Evolutionary conservation across 495 filamentous ascomycete genomes (phyloP).

Genomic region (Neurospora discreta): DNA sequence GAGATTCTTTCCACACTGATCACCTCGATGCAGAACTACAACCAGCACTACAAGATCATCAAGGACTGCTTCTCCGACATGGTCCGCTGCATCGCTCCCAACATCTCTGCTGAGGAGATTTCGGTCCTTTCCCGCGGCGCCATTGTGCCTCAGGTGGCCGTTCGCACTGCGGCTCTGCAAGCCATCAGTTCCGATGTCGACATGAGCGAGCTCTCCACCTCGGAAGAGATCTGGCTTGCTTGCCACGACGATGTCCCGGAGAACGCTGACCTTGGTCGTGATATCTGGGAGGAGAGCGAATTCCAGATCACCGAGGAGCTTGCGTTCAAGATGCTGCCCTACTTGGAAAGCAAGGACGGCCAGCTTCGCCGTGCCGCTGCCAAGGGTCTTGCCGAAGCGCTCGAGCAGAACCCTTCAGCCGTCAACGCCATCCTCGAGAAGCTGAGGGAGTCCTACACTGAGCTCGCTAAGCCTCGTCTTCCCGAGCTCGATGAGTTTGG

Average conservation of each 20-base stretch:
- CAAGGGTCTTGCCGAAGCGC: slow-evolving; percentile 62
- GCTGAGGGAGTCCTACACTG: slow-evolving; percentile 57
- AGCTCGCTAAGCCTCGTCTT: slow-evolving; percentile 67
- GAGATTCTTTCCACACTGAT: slow-evolving; percentile 61
- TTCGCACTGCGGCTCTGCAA: slow-evolving; percentile 81
- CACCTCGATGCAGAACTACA: slow-evolving; percentile 74
- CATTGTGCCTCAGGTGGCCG: slow-evolving; percentile 66
- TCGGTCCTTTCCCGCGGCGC: slow-evolving; percentile 57
- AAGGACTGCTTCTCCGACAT: slow-evolving; percentile 85
- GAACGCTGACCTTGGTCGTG: slow-evolving; percentile 68
- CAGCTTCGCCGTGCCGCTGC: slow-evolving; percentile 79
- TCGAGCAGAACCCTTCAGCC: slow-evolving; percentile 41
- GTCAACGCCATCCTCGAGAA: slow-evolving; percentile 42
- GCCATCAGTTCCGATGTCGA: slow-evolving; percentile 85
- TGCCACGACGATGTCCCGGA: slow-evolving; percentile 86
- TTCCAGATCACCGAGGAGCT: slow-evolving; percentile 55
- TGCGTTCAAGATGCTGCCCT: slow-evolving; percentile 58
- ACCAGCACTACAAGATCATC: slow-evolving; percentile 84
- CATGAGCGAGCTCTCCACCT: slow-evolving; percentile 72
- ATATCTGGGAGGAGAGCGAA: slow-evolving; percentile 91
- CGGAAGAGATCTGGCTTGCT: slow-evolving; percentile 84
- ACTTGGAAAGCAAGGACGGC: slow-evolving; percentile 63
- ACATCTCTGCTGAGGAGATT: slow-evolving; percentile 60
- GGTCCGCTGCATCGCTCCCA: slow-evolving; percentile 65
- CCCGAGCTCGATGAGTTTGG: slow-evolving; percentile 83